Percentiles rank a stretch among this genome's conserved stretches.
These are phyloP conservation scores for Triadica sebifera DNA, from an alignment of 345 rosid genomes.

Conservation along the genomic window DNA sequence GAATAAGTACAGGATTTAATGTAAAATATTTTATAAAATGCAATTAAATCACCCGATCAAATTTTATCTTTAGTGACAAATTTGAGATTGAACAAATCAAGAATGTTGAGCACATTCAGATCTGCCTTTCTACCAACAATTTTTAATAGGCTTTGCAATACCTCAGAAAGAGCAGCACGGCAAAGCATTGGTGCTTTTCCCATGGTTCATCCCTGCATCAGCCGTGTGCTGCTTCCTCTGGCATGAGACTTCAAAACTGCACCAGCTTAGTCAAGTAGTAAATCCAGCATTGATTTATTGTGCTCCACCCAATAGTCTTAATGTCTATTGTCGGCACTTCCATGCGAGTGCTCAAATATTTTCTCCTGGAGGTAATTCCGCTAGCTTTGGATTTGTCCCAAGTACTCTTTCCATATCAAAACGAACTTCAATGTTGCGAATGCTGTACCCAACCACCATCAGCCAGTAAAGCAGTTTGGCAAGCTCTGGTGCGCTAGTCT, in stretches of 20 bases:
- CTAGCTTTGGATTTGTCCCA: slow-evolving; percentile 69
- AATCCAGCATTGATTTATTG: not conserved
- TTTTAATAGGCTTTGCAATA: not conserved
- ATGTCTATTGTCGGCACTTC: not conserved
- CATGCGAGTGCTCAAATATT: slow-evolving; percentile 34
- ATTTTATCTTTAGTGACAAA: not conserved
- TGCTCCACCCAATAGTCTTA: not conserved
- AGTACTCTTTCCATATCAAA: slow-evolving; percentile 94
- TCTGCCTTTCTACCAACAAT: not conserved
- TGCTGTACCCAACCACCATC: slow-evolving; percentile 95
- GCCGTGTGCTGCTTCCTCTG: not conserved
- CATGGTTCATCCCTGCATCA: not conserved
- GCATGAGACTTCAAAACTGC: not conserved
- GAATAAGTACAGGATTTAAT: not conserved
- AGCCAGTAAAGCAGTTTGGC: slow-evolving; percentile 87
- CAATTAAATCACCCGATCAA: not conserved
- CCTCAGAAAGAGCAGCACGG: not conserved
- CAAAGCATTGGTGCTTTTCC: not conserved
- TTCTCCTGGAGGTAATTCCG: slow-evolving; percentile 91
- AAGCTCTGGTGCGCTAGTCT: slow-evolving; percentile 84
- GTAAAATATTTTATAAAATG: not conserved
- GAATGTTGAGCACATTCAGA: not conserved
- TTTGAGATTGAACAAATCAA: not conserved
- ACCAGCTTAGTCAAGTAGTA: not conserved
- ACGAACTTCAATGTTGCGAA: slow-evolving; percentile 94